Evolutionary conservation across 2,329 filamentous ascomycete genomes (phyloP).

Genomic region (Graphilbum sp.): DNA sequence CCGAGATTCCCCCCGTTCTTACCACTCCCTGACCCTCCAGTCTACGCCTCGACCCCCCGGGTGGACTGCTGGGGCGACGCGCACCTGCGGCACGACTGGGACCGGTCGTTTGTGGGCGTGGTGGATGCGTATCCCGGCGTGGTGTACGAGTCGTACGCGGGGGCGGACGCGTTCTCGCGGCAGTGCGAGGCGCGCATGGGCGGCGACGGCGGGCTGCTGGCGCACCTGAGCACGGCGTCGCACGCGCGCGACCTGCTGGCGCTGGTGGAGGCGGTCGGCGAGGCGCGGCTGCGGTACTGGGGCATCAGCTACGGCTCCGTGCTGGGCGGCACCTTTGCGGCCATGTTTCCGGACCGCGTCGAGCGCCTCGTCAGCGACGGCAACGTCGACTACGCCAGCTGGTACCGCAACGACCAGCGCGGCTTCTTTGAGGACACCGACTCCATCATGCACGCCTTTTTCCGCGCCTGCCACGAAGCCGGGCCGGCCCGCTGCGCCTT

Average conservation of each 20-base stretch:
- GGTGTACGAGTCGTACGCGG: constrained; percentile 26
- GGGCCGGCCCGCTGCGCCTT: constrained; percentile 31
- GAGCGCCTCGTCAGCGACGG: constrained; percentile 32
- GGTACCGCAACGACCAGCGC: constrained; percentile 26
- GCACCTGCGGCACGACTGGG: constrained; percentile 25
- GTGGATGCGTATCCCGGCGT: constrained; percentile 30
- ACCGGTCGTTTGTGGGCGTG: constrained; percentile 23
- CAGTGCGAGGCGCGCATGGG: constrained; percentile 25
- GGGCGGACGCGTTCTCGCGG: constrained; percentile 23
- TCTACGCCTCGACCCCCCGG: constrained; percentile 31
- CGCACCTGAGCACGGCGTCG: constrained; percentile 25
- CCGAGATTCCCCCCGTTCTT: too few species aligned
- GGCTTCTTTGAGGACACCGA: constrained; percentile 37
- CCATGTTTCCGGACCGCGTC: constrained; percentile 33
- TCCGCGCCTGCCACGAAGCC: constrained; percentile 32
- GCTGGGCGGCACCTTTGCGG: constrained; percentile 33
- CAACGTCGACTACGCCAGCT: constrained; percentile 37
- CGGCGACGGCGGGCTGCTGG: constrained; percentile 15
- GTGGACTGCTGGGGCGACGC: constrained; percentile 32
- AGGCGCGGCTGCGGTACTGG: neutral
- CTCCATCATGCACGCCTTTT: constrained; percentile 33
- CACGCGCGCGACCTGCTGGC: neutral
- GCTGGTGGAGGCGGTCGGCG: neutral
- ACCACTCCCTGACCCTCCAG: constrained; percentile 5
- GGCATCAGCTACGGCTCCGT: constrained; percentile 38